Percentiles rank a stretch among this genome's conserved stretches.
phyloP scores from a whole-genome alignment of 257 asterid species.

The Phtheirospermum japonicum region DNA sequence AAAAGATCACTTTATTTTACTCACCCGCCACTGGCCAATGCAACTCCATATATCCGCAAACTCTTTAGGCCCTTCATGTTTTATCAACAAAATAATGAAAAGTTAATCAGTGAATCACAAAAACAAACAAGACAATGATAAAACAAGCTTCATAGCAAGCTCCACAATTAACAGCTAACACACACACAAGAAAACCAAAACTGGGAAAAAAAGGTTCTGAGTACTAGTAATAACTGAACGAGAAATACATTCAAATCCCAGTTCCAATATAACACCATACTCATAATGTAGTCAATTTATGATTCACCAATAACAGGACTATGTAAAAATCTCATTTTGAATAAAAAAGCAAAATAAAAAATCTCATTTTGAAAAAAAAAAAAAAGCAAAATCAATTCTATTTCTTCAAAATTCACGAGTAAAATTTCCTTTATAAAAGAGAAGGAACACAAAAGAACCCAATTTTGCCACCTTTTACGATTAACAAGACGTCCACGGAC shows the following conservation, averaged over 20 bases:
- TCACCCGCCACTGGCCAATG: constrained; percentile 87
- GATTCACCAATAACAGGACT: neutral
- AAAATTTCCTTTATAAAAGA: too few relatives aligned
- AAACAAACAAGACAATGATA: constrained; percentile 7
- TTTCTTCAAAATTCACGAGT: too few relatives aligned
- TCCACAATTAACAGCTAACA: too few relatives aligned
- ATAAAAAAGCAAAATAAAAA: neutral
- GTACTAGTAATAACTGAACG: too few relatives aligned
- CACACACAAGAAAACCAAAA: neutral
- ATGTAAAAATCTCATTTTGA: too few relatives aligned
- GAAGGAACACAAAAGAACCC: too few relatives aligned
- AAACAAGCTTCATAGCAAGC: constrained; percentile 6
- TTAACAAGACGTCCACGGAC: neutral
- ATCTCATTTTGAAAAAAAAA: neutral
- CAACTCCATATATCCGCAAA: constrained; percentile 78
- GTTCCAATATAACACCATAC: neutral
- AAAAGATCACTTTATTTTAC: constrained; percentile 6
- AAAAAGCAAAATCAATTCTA: too few relatives aligned
- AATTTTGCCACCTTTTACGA: neutral
- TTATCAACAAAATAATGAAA: constrained; percentile 4
- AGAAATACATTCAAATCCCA: constrained; percentile 12
- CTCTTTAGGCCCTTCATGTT: constrained; percentile 65
- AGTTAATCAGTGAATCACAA: constrained; percentile 13
- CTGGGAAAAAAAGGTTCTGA: neutral
- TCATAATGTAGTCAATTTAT: constrained; percentile 9